A percentile compares a stretch with the other conserved stretches of the same genome.
Conservation (phyloP, 495 filamentous ascomycete genomes). For the Hypoxylon lenormandii region DNA sequence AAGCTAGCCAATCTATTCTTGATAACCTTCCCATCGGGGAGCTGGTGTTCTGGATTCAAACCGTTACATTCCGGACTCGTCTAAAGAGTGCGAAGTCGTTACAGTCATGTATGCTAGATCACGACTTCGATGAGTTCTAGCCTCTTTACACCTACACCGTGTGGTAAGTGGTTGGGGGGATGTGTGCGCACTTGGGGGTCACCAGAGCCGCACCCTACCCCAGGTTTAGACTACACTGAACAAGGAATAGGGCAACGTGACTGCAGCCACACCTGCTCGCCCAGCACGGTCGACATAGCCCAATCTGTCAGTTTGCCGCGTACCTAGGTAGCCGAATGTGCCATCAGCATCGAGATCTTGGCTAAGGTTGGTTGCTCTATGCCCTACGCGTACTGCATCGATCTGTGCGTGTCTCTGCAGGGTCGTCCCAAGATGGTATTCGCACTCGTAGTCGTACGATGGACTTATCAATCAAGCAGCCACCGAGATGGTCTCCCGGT, state of each 20-base stretch:
- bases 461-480: slow-evolving; percentile 17
- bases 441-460: slow-evolving; percentile 24
- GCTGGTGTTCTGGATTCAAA: slow-evolving; percentile 1
- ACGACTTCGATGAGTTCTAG: slow-evolving; percentile 10
- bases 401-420: slow-evolving; percentile 34
- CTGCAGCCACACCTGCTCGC: slow-evolving; percentile 36
- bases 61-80: slow-evolving; percentile 17
- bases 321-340: not conserved
- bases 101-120: slow-evolving; percentile 8
- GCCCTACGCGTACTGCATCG: slow-evolving; percentile 18
- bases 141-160: slow-evolving; percentile 20
- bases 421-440: slow-evolving; percentile 27
- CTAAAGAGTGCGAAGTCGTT: slow-evolving; percentile 8
- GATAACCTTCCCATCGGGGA: slow-evolving; percentile 13
- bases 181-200: slow-evolving; percentile 9
- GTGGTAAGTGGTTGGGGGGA: slow-evolving; percentile 14
- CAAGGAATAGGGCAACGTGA: slow-evolving; percentile 25
- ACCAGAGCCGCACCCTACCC: slow-evolving; percentile 40
- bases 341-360: slow-evolving; percentile 13
- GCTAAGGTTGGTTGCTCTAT: slow-evolving; percentile 19
- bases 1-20: slow-evolving; percentile 6
- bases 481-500: slow-evolving; percentile 10
- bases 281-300: slow-evolving; percentile 21
- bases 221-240: slow-evolving; percentile 25
- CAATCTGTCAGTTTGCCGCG: slow-evolving; percentile 25